Conservation (phyloP, 2,329 filamentous ascomycete species). For the Cordyceps cateniannulata region DNA sequence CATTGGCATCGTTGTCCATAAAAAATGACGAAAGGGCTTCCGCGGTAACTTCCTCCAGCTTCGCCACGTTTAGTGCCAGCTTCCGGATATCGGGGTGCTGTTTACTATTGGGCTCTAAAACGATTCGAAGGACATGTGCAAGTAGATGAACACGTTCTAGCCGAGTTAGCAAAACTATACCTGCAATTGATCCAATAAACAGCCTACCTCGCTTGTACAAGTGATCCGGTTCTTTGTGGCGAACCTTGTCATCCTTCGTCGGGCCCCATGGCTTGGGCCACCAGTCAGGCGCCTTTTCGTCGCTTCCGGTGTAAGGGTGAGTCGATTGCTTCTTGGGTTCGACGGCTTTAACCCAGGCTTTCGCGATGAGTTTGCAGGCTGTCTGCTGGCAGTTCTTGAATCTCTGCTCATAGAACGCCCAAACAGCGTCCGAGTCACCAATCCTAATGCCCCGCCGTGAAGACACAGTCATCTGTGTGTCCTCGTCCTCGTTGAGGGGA, state of each 20-base stretch:
- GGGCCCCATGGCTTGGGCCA: conserved; percentile 54
- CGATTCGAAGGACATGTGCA: conserved; percentile 53
- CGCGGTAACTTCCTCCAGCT: conserved; percentile 51
- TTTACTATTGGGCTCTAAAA: conserved; percentile 42
- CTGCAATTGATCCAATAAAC: not conserved
- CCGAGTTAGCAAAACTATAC: conserved; percentile 5
- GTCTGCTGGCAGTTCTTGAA: conserved; percentile 65
- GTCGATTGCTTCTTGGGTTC: conserved; percentile 73
- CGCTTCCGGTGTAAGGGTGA: conserved; percentile 63
- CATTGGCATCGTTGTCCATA: conserved; percentile 49
- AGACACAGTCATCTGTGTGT: conserved; percentile 31
- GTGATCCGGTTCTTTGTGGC: conserved; percentile 70
- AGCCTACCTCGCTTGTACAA: conserved; percentile 58
- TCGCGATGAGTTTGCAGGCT: conserved; percentile 65
- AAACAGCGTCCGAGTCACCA: conserved; percentile 46
- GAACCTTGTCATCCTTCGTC: conserved; percentile 47
- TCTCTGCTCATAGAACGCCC: conserved; percentile 53
- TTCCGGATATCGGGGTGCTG: conserved; percentile 49
- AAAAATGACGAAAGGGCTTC: conserved; percentile 55
- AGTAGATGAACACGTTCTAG: conserved; percentile 54
- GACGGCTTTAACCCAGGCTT: conserved; percentile 69
- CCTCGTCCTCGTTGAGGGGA: conserved; percentile 33
- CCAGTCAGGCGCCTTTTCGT: conserved; percentile 58
- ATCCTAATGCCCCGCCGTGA: conserved; percentile 43
- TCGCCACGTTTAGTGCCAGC: conserved; percentile 45